These are phyloP conservation scores for Suillus fuscotomentosus DNA, from an alignment of 768 basidiomycete species.

Conservation along the genomic window DNA sequence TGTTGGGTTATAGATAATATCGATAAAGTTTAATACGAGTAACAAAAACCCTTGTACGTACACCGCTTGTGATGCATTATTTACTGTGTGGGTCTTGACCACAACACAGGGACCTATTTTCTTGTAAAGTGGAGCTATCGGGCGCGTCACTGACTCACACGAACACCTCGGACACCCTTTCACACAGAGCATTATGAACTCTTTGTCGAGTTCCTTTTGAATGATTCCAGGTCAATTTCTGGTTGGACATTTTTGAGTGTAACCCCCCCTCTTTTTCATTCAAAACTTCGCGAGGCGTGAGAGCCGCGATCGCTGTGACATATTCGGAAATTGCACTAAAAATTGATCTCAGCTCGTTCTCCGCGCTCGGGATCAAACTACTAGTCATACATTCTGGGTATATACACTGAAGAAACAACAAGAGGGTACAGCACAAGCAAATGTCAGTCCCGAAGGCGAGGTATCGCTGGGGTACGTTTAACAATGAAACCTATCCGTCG, in stretches of 20 bases:
- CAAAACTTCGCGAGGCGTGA: not conserved
- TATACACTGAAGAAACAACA: not conserved
- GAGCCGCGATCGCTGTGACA: not conserved
- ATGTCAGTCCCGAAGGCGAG: no score
- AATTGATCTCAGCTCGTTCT: not conserved
- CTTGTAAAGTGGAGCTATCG: no score
- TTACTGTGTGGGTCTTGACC: not conserved
- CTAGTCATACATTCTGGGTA: not conserved
- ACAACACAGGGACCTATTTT: not conserved
- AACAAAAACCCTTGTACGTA: not conserved
- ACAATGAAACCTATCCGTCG: no score
- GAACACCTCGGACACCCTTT: not conserved
- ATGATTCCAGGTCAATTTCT: not conserved
- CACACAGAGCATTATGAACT: not conserved
- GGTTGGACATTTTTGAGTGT: not conserved
- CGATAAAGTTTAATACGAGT: not conserved
- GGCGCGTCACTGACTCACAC: not conserved
- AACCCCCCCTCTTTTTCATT: not conserved
- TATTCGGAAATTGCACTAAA: not conserved
- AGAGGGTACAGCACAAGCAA: not conserved
- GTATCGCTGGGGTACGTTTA: no score
- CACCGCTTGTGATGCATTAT: not conserved
- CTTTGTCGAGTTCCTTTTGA: not conserved
- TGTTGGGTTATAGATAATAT: not conserved
- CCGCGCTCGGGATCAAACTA: not conserved